These are phyloP conservation scores for Capronia americana DNA, from an alignment of 2,329 filamentous ascomycete genomes.

Conservation along the genomic window DNA sequence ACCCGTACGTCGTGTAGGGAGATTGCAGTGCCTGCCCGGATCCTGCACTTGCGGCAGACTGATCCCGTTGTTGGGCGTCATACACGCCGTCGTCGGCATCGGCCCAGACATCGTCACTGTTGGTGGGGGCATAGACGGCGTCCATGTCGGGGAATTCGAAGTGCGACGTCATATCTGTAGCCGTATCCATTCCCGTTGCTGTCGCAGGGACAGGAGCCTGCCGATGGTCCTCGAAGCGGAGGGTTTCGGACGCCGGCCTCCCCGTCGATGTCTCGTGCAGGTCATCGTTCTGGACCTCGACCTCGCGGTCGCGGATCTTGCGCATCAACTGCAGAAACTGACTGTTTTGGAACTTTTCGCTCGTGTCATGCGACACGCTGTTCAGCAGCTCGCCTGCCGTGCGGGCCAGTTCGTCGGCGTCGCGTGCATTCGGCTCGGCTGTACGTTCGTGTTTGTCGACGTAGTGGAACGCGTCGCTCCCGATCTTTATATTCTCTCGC, in stretches of 20 bases:
- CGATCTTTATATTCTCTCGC: slow-evolving; percentile 47
- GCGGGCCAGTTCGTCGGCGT: slow-evolving; percentile 71
- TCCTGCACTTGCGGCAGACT: neutral
- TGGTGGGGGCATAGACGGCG: slow-evolving; percentile 34
- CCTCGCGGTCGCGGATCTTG: slow-evolving; percentile 72
- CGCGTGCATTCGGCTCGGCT: slow-evolving; percentile 44
- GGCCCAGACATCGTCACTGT: slow-evolving; percentile 7
- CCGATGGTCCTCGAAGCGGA: neutral
- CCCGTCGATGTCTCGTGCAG: slow-evolving; percentile 57
- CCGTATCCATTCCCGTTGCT: neutral
- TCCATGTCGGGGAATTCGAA: slow-evolving; percentile 40
- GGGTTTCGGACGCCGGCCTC: neutral
- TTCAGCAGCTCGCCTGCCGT: slow-evolving; percentile 75
- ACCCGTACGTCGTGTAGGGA: slow-evolving; percentile 32
- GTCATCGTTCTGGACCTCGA: slow-evolving; percentile 73
- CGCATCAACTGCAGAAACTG: slow-evolving; percentile 80
- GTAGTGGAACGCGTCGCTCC: slow-evolving; percentile 52
- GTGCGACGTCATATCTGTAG: slow-evolving; percentile 21
- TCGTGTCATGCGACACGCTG: slow-evolving; percentile 71
- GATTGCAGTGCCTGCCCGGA: neutral
- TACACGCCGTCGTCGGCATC: neutral
- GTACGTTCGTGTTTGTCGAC: slow-evolving; percentile 33
- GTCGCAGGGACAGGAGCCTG: neutral
- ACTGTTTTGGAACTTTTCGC: slow-evolving; percentile 78
- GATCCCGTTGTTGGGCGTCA: neutral